Evolutionary conservation across 371 early-diverging fungal genomes (phyloP).

Genomic region (Chytridiales sp.): DNA sequence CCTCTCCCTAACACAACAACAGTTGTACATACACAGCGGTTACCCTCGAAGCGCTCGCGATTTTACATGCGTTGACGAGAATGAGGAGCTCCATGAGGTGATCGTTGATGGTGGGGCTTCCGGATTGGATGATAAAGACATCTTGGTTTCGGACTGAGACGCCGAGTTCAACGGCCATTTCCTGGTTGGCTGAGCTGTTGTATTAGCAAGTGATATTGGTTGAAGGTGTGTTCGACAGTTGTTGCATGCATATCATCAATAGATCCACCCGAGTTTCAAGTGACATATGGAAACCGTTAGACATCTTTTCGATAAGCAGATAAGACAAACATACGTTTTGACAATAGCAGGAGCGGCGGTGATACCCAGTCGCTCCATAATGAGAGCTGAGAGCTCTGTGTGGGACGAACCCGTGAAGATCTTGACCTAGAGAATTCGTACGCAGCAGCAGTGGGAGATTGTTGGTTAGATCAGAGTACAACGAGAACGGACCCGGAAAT

Average conservation of each 20-base stretch:
- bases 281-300: no score
- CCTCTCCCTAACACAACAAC: not conserved
- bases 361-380: slow-evolving; percentile 77
- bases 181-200: slow-evolving; percentile 38
- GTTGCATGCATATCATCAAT: no score
- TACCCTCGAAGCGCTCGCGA: slow-evolving; percentile 85
- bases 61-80: slow-evolving; percentile 92
- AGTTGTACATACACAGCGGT: slow-evolving; percentile 45
- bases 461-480: no score
- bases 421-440: slow-evolving; percentile 62
- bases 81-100: slow-evolving; percentile 95
- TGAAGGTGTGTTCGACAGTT: no score
- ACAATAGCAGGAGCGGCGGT: slow-evolving; percentile 72
- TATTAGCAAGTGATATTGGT: no score
- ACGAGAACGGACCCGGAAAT: no score
- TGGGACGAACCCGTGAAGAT: slow-evolving; percentile 94
- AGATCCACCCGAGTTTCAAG: no score
- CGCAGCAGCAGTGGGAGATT: not conserved
- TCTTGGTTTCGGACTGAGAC: slow-evolving; percentile 93
- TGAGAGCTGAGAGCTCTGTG: slow-evolving; percentile 79
- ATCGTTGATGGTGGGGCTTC: slow-evolving; percentile 81
- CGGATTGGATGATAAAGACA: slow-evolving; percentile 96
- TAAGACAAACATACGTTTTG: slow-evolving; percentile 41
- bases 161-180: slow-evolving; percentile 59
- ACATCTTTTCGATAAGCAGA: no score